A percentile compares a stretch with the other conserved stretches of the same genome.
These are phyloP conservation scores for Zygotorulaspora sp. DNA, from an alignment of 805 yeast genomes.

Conservation along the genomic window DNA sequence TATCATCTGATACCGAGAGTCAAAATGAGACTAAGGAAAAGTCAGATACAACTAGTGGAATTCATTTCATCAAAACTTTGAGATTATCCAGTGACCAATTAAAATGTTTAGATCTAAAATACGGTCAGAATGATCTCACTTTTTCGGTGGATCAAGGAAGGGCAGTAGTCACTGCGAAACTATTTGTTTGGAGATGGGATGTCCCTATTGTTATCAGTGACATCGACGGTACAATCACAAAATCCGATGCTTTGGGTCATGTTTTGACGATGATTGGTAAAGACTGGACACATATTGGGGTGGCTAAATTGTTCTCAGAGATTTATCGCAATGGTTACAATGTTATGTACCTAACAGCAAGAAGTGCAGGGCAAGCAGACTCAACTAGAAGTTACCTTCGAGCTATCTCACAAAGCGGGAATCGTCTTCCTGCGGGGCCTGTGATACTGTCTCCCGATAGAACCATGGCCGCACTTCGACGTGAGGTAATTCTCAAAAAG, in stretches of 20 bases:
- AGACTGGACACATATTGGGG: constrained; percentile 98
- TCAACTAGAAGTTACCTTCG: constrained; percentile 77
- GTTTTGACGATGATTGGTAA: constrained; percentile 88
- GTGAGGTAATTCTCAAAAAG: constrained; percentile 89
- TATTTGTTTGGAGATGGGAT: constrained; percentile 77
- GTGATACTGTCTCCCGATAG: constrained; percentile 94
- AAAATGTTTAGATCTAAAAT: constrained; percentile 61
- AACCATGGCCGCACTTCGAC: constrained; percentile 87
- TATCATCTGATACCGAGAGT: constrained; percentile 13
- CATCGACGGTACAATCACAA: constrained; percentile 96
- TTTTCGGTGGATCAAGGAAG: constrained; percentile 82
- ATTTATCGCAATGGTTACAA: constrained; percentile 85
- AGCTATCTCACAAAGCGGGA: constrained; percentile 73
- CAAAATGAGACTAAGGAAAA: constrained; percentile 16
- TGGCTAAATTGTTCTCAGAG: constrained; percentile 86
- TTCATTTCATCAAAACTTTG: constrained; percentile 72
- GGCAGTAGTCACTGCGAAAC: constrained; percentile 65
- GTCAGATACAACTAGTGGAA: constrained; percentile 9
- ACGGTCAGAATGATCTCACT: constrained; percentile 73
- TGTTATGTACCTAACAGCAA: constrained; percentile 86
- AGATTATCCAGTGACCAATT: constrained; percentile 89
- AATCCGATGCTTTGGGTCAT: constrained; percentile 96
- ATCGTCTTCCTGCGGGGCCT: constrained; percentile 79
- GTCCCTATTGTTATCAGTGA: constrained; percentile 94
- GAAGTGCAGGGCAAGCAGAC: constrained; percentile 95